phyloP scores from a whole-genome alignment of 306 rosid genomes.

The Rosa rugosa region DNA sequence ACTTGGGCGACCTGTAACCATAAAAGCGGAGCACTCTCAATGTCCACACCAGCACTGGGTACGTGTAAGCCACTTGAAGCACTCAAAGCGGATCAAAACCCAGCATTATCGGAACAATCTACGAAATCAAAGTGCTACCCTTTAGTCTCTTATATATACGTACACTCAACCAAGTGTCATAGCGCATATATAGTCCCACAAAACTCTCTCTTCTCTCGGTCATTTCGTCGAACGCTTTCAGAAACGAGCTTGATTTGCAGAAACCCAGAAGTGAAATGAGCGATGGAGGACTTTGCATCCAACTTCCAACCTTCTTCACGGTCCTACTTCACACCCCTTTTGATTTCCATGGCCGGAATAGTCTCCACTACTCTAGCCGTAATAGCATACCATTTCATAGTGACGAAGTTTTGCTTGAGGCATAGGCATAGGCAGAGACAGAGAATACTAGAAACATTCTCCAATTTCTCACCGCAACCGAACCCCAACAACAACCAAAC shows the following conservation, averaged over 20 bases:
- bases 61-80: conserved; percentile 34
- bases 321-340: conserved; percentile 37
- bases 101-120: conserved; percentile 24
- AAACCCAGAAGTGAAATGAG: conserved; percentile 10
- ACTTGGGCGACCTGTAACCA: conserved; percentile 34
- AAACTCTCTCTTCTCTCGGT: not conserved
- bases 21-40: not conserved
- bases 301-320: not conserved
- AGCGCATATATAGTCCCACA: not conserved
- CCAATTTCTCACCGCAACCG: not conserved
- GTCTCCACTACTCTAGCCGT: conserved; percentile 30
- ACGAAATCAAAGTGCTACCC: not conserved
- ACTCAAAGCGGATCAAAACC: conserved; percentile 21
- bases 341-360: conserved; percentile 39
- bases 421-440: conserved; percentile 15
- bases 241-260: not conserved
- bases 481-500: not conserved
- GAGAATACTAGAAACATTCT: not conserved
- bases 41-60: conserved; percentile 9
- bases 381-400: conserved; percentile 35
- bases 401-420: conserved; percentile 25
- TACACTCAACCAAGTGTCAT: not conserved
- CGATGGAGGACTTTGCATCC: conserved; percentile 17
- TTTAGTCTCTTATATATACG: not conserved
- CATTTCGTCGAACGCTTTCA: not conserved